Base-by-base conservation (phyloP, 2,329 filamentous ascomycete species). In the Colletotrichum musicola region DNA sequence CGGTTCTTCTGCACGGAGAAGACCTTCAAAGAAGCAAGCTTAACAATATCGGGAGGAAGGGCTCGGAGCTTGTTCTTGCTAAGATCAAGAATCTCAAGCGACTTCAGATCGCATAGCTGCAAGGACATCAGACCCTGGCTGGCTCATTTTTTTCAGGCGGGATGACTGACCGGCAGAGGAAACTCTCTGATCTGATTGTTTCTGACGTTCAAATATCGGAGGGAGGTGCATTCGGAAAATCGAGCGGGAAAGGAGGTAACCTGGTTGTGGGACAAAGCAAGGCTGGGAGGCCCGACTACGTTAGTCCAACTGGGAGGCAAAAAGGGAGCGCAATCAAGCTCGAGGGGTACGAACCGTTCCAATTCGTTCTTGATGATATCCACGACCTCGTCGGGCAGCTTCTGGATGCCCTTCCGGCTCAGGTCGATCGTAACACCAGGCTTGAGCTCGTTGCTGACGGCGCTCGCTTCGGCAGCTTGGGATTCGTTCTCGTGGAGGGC, bases 81-180 rank as follows among this genome's bases (percentile, higher is more conserved):
- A 62, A 98, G 86, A 81, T 98, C 95, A 70, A 98, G 88, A 68
- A 98, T 97, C 81, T 98, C 95, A 63, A 98, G 88, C 40, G 94
- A 92, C 60, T 89, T 91, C 70, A 98, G 86, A 78, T 94, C 90
- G 77, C 95, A 95, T 67, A 98, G 88, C 94, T 97, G 76, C 22
- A 44, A 22, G 74, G 62, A 27, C 25, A 54, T 75, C 56, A 78
- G 74, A 66, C 18, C 69, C 27, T 38, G 18, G n/a, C n/a, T 46
- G 44, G 7, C 9, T n/a, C 18, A 18, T 6, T 22, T 18, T 7
- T 7, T 10, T 22, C 59, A 51, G 57, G n/a, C 18, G 30, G 63
- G 63, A 67, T 71, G 60, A 73, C 80, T 78, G 81, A 89, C 88
- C 72, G 86, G 80, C 69, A 88, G 77, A 4, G 88, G 88, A 65